phyloP scores from a whole-genome alignment of 257 asterid genomes.

The Fraxinus cuspidata region DNA sequence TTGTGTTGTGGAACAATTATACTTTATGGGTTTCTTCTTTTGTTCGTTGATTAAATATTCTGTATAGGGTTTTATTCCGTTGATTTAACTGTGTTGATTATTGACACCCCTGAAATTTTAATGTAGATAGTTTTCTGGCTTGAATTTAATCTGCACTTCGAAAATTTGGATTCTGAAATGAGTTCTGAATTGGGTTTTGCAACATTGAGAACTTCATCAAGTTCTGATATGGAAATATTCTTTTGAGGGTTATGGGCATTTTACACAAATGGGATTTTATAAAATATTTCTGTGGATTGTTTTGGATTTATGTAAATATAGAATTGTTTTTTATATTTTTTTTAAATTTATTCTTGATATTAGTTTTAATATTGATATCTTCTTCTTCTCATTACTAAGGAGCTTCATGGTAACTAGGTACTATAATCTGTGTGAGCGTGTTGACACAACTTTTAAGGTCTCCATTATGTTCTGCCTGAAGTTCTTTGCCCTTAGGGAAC shows the following conservation, averaged over 20 bases:
- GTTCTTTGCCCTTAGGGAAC: neutral
- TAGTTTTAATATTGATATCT: neutral
- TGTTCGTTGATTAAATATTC: neutral
- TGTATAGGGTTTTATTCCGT: constrained; percentile 11
- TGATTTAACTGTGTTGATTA: constrained; percentile 5
- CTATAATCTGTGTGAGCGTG: neutral
- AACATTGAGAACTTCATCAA: constrained; percentile 19
- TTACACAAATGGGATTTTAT: constrained; percentile 14
- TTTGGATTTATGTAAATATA: neutral
- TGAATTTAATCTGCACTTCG: neutral
- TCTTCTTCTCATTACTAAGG: neutral
- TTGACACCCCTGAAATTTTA: constrained; percentile 9
- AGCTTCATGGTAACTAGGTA: neutral
- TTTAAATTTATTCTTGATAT: neutral
- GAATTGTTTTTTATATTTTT: neutral
- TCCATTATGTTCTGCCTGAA: neutral
- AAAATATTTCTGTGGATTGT: neutral
- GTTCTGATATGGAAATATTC: neutral
- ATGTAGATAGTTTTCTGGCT: neutral
- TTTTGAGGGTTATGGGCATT: constrained; percentile 10
- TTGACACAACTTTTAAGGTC: neutral
- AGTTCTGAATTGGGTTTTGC: neutral
- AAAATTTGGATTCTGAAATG: constrained; percentile 19
- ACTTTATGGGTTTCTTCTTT: neutral
- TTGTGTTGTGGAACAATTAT: neutral